Percentiles rank a stretch among this genome's conserved stretches.
Evolutionary conservation across 2,329 filamentous ascomycete genomes (phyloP).

Genomic region (Chalara sp.): DNA sequence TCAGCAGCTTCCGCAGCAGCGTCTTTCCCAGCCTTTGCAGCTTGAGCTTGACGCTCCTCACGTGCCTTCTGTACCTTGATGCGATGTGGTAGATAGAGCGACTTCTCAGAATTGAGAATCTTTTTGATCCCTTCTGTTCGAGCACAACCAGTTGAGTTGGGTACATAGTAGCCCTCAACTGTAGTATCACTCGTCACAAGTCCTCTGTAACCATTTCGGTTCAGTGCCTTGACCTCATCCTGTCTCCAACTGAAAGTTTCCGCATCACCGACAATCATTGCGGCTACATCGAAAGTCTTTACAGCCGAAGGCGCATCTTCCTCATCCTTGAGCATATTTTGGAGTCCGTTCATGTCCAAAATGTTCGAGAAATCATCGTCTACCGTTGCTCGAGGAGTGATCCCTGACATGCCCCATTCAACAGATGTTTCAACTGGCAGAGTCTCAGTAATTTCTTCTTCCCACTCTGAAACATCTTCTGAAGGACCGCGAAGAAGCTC

Average conservation of each 20-base stretch:
- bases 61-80: conserved; percentile 90
- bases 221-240: conserved; percentile 65
- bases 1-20: conserved; percentile 60
- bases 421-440: conserved; percentile 36
- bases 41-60: conserved; percentile 80
- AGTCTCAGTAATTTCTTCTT: conserved; percentile 30
- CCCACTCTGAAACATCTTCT: conserved; percentile 26
- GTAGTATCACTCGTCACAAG: conserved; percentile 29
- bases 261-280: conserved; percentile 45
- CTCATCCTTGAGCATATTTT: conserved; percentile 60
- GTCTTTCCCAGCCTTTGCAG: conserved; percentile 62
- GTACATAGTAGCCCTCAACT: conserved; percentile 69
- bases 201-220: conserved; percentile 48
- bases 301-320: conserved; percentile 56
- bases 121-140: conserved; percentile 91
- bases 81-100: conserved; percentile 94
- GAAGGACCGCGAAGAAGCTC: conserved; percentile 31
- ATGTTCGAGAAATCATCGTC: conserved; percentile 58
- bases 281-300: conserved; percentile 39
- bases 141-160: conserved; percentile 77
- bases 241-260: conserved; percentile 65
- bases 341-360: conserved; percentile 65
- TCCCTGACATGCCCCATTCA: conserved; percentile 51
- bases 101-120: conserved; percentile 95
- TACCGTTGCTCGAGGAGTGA: conserved; percentile 55